phyloP scores from a whole-genome alignment of 352 stramenopile species.

The Thalassiosira livingstoniorum region DNA sequence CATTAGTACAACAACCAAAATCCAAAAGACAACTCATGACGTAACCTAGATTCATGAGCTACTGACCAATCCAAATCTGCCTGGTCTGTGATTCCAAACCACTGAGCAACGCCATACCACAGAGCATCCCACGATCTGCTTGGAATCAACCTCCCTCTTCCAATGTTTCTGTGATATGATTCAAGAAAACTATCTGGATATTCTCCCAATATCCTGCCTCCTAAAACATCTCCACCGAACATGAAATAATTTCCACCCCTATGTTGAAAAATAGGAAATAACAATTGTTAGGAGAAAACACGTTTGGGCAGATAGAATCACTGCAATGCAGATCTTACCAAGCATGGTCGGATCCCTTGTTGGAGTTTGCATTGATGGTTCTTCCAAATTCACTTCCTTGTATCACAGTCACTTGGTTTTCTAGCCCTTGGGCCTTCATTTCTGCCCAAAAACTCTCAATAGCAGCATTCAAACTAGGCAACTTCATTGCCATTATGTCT shows the following conservation, averaged over 20 bases:
- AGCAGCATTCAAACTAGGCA: conserved; percentile 66
- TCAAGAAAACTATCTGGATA: conserved; percentile 62
- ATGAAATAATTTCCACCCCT: conserved; percentile 73
- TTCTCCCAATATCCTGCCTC: conserved; percentile 64
- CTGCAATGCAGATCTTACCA: too few relatives aligned
- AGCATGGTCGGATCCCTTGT: conserved; percentile 71
- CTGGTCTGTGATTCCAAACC: conserved; percentile 64
- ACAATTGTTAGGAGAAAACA: too few relatives aligned
- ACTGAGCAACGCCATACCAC: conserved; percentile 67
- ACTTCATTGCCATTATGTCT: conserved; percentile 57
- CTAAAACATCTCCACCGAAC: conserved; percentile 65
- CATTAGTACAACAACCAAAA: too few relatives aligned
- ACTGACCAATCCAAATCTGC: conserved; percentile 56
- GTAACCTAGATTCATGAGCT: too few relatives aligned
- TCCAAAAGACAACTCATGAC: too few relatives aligned
- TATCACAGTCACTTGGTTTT: conserved; percentile 63
- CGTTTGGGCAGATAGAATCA: too few relatives aligned
- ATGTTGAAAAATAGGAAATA: too few relatives aligned
- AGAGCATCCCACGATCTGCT: conserved; percentile 71
- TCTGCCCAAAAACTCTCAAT: conserved; percentile 73
- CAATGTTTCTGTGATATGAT: conserved; percentile 52
- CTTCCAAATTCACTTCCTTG: conserved; percentile 74
- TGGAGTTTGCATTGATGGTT: conserved; percentile 75
- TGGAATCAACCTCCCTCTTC: conserved; percentile 67
- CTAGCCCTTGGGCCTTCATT: conserved; percentile 61